Evolutionary conservation across 306 rosid genomes (phyloP).

Genomic region (Morella rubra): DNA sequence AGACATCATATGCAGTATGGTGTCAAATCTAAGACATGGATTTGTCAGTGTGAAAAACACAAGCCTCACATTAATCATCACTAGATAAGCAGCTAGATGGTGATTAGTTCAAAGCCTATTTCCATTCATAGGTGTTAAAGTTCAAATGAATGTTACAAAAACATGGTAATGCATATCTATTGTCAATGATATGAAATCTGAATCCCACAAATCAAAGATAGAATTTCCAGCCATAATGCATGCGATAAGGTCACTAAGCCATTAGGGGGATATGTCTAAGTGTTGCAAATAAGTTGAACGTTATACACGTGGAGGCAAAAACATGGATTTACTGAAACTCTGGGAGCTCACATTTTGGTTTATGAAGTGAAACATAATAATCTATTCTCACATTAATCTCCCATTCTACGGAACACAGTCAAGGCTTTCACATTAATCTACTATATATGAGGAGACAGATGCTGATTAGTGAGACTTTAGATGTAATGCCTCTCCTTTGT

Average conservation of each 20-base stretch:
- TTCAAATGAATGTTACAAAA: background rate
- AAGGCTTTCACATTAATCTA: no score
- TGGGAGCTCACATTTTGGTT: background rate
- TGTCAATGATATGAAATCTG: slow-evolving; percentile 1
- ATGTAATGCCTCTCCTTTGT: no score
- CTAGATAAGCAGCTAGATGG: background rate
- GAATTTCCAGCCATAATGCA: background rate
- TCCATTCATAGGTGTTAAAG: background rate
- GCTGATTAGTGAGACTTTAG: no score
- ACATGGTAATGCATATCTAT: background rate
- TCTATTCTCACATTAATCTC: background rate
- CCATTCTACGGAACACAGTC: background rate
- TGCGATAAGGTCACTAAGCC: background rate
- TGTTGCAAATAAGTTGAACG: background rate
- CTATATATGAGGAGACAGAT: no score
- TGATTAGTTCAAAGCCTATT: slow-evolving; percentile 1
- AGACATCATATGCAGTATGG: background rate
- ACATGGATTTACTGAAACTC: background rate
- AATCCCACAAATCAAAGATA: background rate
- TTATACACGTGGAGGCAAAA: background rate
- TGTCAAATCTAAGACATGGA: slow-evolving; percentile 3
- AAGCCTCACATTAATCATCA: no score
- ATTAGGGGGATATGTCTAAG: background rate
- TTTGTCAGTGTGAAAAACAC: background rate
- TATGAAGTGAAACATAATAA: no score